Evolutionary conservation across 2,329 filamentous ascomycete species (phyloP), one percentile per base, ranked within the genome.

Genomic region (Hymenoscyphus infarciens): DNA sequence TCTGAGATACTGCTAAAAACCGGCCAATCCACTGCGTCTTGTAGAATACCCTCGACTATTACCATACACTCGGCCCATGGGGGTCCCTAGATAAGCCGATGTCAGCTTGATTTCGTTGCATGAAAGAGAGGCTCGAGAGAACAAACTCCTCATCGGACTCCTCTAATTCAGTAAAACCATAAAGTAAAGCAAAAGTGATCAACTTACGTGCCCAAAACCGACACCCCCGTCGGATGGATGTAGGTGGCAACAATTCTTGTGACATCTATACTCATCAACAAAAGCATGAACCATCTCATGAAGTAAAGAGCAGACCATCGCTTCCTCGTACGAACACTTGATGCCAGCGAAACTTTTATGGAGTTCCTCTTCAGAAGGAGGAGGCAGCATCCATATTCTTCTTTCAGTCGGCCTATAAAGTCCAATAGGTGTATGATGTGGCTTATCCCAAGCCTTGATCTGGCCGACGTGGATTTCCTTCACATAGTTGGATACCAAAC

Each of bases 291-390:
- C n/a, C 39, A 45, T 45, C 39, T 19, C 39, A 19, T 45, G 39
- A 19, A 45, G 39, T 16, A 45, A n/a, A 19, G 7, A 5, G 15
- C 4, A 45, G 2, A 45, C 8, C 16, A 45, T 19, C 16, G 16
- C 5, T 5, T n/a, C 16, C 16, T 45, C 39, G 1, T 45, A 45
- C 16, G 5, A 6, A 19, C 16, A 45, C 16, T 45, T 5, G 16
- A 8, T 1, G 16, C 1, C 2, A 3, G 5, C 3, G 27, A 3
- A 45, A 1, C 3, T 5, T 10, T 19, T 45, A 3, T 2, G 4
- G 2, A 45, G n/a, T 16, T 45, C n/a, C 16, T 45, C 39, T 3
- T 2, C 1, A n/a, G 39, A 7, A 7, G 16, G 39, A 7, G 39
- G 39, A 7, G 39, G 39, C 3, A 19, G 2, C 1, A 45, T 45